Evolutionary conservation across 2,329 filamentous ascomycete species (phyloP).

Genomic region (Pyricularia grisea): DNA sequence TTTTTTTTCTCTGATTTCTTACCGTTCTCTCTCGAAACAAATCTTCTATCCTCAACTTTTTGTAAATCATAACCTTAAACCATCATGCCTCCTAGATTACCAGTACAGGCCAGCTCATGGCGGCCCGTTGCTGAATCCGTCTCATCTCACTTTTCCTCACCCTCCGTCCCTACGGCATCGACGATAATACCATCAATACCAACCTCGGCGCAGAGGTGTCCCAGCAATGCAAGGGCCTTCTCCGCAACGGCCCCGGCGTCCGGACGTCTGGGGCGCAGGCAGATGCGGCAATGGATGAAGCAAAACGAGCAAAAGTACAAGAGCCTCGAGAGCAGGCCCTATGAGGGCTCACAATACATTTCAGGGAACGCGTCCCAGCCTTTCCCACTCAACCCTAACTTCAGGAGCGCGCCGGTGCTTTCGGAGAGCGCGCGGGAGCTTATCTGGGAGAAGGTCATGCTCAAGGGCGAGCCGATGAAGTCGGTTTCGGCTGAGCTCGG

Average conservation of each 20-base stretch:
- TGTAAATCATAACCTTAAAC: slow-evolving; percentile 11
- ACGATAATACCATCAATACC: background rate
- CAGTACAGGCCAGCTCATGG: slow-evolving; percentile 19
- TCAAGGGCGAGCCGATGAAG: slow-evolving; percentile 59
- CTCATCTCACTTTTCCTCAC: slow-evolving; percentile 12
- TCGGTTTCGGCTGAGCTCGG: slow-evolving; percentile 67
- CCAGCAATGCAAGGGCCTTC: slow-evolving; percentile 1
- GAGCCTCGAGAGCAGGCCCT: background rate
- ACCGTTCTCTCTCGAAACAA: slow-evolving; percentile 27
- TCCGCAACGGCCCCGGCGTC: slow-evolving; percentile 2
- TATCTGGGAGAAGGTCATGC: slow-evolving; percentile 61
- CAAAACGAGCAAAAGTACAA: background rate
- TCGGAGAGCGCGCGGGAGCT: slow-evolving; percentile 63
- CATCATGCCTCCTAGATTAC: slow-evolving; percentile 24
- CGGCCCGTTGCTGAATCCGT: slow-evolving; percentile 17
- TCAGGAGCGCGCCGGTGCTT: slow-evolving; percentile 63
- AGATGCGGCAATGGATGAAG: slow-evolving; percentile 1
- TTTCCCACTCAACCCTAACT: slow-evolving; percentile 66
- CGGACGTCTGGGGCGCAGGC: background rate
- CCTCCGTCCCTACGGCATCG: background rate
- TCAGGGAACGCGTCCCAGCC: slow-evolving; percentile 26
- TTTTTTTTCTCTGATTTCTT: background rate
- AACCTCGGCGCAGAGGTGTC: background rate
- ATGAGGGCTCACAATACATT: background rate
- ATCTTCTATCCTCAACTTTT: slow-evolving; percentile 24